Conservation (phyloP, 1,284 basidiomycete species). For the Rhizopogon parksii region DNA sequence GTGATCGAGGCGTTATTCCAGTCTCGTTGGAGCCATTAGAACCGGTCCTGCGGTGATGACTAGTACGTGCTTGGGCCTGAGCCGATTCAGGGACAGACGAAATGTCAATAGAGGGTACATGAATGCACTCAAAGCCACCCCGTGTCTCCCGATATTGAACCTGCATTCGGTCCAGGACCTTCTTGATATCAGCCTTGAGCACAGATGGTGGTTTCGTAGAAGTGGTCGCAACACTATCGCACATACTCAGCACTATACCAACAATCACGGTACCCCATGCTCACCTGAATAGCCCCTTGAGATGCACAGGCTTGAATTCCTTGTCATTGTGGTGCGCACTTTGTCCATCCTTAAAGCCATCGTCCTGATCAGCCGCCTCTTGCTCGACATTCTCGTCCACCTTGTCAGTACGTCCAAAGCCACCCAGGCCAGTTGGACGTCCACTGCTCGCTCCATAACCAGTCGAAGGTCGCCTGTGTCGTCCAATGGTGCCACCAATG, state of each 20-base stretch:
- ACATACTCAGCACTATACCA: not conserved
- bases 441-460: constrained; percentile 38
- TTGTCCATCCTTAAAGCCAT: constrained; percentile 29
- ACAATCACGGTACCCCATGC: constrained; percentile 19
- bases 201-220: constrained; percentile 80
- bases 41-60: constrained; percentile 41
- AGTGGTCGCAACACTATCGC: constrained; percentile 81
- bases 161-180: constrained; percentile 89
- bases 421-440: constrained; percentile 37
- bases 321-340: constrained; percentile 42
- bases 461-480: constrained; percentile 61
- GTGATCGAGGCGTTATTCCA: constrained; percentile 43
- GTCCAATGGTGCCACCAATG: constrained; percentile 51
- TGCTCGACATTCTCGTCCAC: constrained; percentile 37
- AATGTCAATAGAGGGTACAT: constrained; percentile 88
- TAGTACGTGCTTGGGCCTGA: constrained; percentile 25
- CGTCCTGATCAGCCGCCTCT: constrained; percentile 32
- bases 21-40: constrained; percentile 46
- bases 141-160: constrained; percentile 90
- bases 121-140: constrained; percentile 93
- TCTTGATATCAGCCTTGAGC: constrained; percentile 79
- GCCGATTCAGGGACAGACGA: constrained; percentile 51
- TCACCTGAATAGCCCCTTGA: constrained; percentile 85
- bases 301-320: constrained; percentile 82
- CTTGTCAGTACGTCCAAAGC: constrained; percentile 48